Evolutionary conservation across 2,329 filamentous ascomycete species (phyloP).

Genomic region (Trichoderma asperellum): DNA sequence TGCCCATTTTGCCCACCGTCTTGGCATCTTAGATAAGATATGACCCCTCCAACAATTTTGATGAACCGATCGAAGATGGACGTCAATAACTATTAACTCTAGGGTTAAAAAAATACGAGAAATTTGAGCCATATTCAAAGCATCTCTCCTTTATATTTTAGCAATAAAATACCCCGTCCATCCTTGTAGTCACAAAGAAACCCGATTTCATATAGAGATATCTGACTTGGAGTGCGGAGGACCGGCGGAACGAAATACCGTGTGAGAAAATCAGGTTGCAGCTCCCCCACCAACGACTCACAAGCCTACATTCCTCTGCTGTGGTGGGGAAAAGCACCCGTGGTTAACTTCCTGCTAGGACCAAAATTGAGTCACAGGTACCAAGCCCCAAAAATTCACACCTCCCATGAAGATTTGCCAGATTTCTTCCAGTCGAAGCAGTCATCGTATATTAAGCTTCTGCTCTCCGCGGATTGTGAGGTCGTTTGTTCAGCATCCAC

Average conservation of each 20-base stretch:
- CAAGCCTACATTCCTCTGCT: slow-evolving; percentile 9
- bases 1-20: neutral
- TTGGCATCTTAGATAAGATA: neutral
- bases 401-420: slow-evolving; percentile 24
- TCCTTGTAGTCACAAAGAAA: neutral
- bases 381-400: slow-evolving; percentile 18
- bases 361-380: slow-evolving; percentile 28
- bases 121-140: neutral
- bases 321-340: slow-evolving; percentile 21
- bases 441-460: slow-evolving; percentile 3
- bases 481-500: neutral
- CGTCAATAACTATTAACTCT: neutral
- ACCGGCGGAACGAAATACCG: slow-evolving; percentile 23
- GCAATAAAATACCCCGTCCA: neutral
- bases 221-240: neutral
- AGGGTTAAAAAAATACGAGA: neutral
- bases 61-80: neutral
- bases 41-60: neutral
- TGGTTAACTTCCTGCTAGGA: slow-evolving; percentile 22
- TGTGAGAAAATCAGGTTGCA: slow-evolving; percentile 1
- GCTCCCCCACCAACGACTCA: slow-evolving; percentile 19
- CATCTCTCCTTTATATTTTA: neutral
- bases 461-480: neutral
- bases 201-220: neutral
- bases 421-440: slow-evolving; percentile 19